A percentile compares a stretch with the other conserved stretches of the same genome.
Evolutionary conservation across 140 eudicot genomes (phyloP).

Genomic region (Eryngium alpinum): DNA sequence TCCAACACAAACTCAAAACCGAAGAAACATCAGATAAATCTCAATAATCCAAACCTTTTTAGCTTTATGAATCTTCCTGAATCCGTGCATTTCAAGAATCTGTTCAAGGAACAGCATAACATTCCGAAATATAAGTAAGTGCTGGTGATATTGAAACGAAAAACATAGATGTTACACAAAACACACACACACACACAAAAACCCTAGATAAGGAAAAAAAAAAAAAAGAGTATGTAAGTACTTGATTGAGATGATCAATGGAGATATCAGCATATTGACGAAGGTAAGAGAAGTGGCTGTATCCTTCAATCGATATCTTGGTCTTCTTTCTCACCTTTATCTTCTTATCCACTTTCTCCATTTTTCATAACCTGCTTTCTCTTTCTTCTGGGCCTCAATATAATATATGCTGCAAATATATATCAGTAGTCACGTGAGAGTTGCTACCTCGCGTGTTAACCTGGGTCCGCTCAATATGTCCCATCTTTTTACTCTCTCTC

Average conservation of each 20-base stretch:
- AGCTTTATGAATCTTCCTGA: constrained; percentile 18
- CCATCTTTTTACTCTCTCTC: too few species aligned
- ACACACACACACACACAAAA: neutral
- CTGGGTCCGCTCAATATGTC: too few species aligned
- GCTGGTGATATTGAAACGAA: neutral
- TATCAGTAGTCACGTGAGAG: too few species aligned
- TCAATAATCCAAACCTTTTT: constrained; percentile 18
- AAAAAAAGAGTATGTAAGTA: neutral
- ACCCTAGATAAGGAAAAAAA: neutral
- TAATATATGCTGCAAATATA: too few species aligned
- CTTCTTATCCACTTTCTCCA: neutral
- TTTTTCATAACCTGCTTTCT: too few species aligned
- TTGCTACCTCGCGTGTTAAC: too few species aligned
- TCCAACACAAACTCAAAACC: neutral
- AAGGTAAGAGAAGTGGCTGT: constrained; percentile 23
- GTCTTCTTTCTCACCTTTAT: neutral
- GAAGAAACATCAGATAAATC: neutral
- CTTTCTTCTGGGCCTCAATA: too few species aligned
- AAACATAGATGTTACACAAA: too few species aligned
- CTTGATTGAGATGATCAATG: constrained; percentile 34
- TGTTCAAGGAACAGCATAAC: constrained; percentile 9
- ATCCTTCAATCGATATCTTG: constrained; percentile 30
- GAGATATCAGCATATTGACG: constrained; percentile 26
- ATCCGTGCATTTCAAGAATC: constrained; percentile 60
- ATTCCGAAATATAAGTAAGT: neutral